Evolutionary conservation across 202 grass and related monocot species (phyloP), one percentile per base, ranked within the genome.

Genomic region (Elaeis oleifera): DNA sequence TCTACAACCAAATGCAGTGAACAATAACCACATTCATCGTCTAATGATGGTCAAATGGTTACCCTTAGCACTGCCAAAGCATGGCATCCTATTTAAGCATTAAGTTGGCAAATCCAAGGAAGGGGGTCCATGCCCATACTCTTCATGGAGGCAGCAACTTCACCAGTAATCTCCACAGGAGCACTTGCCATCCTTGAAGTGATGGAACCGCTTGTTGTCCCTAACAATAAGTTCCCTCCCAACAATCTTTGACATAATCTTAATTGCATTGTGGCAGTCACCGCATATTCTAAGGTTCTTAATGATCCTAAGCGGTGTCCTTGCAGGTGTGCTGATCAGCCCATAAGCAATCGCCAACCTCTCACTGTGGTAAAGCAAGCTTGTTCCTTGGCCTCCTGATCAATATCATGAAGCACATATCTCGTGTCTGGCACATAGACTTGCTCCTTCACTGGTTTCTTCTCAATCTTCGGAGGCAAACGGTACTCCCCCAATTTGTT

Each of bases 101-200:
- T 36, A 82, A 18, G 25, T 56, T 19, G 49, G 16, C 53, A 69
- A 51, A 22, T 36, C 77, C 25, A 67, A 54, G 7, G n/a, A 51
- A 57, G 22, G 27, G 18, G 22, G 52, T 71, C 53, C 5, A 58
- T 16, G 9, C 7, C 25, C 23, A 63, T 6, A 69, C 50, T 49
- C 7, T 8, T 11, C 36, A 11, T 13, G 0, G 18, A 73, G 22
- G 20, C 5, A 58, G 78, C 53, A 19, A 50, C 59, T 74, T 99
- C 77, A 99, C 94, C 88, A 99, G 59, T 99, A 99, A 59, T 99
- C 94, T n/a, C 88, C 88, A 65, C 94, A 99, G 3, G 94, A 99
- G 79, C 94, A 99, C 59, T 94, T 89, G 0, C 94, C 94, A 49
- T 89, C 88, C 75, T 99, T 87, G 75, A 94, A 94, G 80, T 99